These are phyloP conservation scores for Paspalum vaginatum DNA, from an alignment of 176 grass and related monocot genomes.

Conservation along the genomic window DNA sequence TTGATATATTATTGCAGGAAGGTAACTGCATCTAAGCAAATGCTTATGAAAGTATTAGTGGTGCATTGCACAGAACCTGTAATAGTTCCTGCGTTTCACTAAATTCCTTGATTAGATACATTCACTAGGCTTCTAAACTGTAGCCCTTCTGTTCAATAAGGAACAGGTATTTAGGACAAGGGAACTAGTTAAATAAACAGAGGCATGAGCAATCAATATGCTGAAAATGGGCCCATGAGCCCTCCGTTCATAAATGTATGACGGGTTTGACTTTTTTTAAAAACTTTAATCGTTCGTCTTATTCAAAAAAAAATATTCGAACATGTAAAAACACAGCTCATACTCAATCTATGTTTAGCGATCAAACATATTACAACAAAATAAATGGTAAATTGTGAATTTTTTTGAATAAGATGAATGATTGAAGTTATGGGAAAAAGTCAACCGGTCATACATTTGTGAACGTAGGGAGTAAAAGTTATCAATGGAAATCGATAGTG, in stretches of 20 bases:
- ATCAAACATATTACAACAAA: too few relatives aligned
- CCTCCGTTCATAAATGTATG: too few relatives aligned
- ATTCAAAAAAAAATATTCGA: too few relatives aligned
- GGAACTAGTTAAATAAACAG: background rate
- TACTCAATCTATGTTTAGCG: too few relatives aligned
- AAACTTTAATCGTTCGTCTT: too few relatives aligned
- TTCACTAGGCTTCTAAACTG: background rate
- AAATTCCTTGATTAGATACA: background rate
- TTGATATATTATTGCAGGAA: conserved; percentile 13
- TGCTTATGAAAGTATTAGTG: background rate
- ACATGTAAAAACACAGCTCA: too few relatives aligned
- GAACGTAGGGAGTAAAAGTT: too few relatives aligned
- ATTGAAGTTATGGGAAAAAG: too few relatives aligned
- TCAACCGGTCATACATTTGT: too few relatives aligned
- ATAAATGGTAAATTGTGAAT: too few relatives aligned
- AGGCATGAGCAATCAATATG: conserved; percentile 1
- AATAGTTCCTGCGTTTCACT: background rate
- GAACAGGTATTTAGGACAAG: background rate
- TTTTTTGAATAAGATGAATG: too few relatives aligned
- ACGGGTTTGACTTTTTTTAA: too few relatives aligned
- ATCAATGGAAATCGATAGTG: conserved; percentile 20
- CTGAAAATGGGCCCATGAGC: background rate
- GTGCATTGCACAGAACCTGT: background rate
- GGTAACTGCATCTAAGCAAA: background rate
- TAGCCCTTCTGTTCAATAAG: background rate